Conservation (phyloP, 768 basidiomycete genomes). For the Xerocomellus amylosporus region DNA sequence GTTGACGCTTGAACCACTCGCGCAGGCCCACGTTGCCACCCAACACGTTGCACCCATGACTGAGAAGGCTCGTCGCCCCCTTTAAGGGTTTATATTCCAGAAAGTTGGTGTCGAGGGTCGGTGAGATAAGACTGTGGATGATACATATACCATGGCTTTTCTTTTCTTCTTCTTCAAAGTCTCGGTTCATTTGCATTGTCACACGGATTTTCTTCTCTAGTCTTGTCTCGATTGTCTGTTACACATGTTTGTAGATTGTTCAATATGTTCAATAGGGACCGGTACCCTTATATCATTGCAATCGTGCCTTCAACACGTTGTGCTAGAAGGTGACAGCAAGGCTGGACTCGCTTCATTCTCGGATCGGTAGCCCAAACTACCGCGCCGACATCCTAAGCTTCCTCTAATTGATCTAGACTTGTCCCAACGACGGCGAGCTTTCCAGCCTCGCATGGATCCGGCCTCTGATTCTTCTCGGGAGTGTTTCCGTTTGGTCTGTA, state of each 20-base stretch:
- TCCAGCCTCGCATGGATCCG: not conserved
- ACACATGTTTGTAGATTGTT: slow-evolving; percentile 16
- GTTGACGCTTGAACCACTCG: not conserved
- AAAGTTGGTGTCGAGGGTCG: not conserved
- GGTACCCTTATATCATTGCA: slow-evolving; percentile 18
- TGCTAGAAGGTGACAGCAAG: not conserved
- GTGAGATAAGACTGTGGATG: not conserved
- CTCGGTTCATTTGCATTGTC: slow-evolving; percentile 18
- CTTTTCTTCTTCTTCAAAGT: not conserved
- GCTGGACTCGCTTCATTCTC: not conserved
- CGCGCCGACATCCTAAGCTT: not conserved
- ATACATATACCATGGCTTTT: not conserved
- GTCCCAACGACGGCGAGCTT: not conserved
- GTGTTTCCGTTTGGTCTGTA: slow-evolving; percentile 11
- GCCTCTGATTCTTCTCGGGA: not conserved
- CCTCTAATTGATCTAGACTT: not conserved
- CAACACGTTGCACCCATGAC: slow-evolving; percentile 25
- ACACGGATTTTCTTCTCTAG: slow-evolving; percentile 17
- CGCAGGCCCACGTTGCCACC: slow-evolving; percentile 19
- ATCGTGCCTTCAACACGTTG: not conserved
- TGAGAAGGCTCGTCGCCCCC: slow-evolving; percentile 28
- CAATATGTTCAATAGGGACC: slow-evolving; percentile 19
- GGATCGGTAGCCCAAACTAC: not conserved
- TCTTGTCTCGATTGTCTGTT: slow-evolving; percentile 14
- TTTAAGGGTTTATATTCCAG: slow-evolving; percentile 12